Evolutionary conservation across 2,329 filamentous ascomycete species (phyloP), one percentile per base, ranked within the genome.

Genomic region (Curvularia spicifera): DNA sequence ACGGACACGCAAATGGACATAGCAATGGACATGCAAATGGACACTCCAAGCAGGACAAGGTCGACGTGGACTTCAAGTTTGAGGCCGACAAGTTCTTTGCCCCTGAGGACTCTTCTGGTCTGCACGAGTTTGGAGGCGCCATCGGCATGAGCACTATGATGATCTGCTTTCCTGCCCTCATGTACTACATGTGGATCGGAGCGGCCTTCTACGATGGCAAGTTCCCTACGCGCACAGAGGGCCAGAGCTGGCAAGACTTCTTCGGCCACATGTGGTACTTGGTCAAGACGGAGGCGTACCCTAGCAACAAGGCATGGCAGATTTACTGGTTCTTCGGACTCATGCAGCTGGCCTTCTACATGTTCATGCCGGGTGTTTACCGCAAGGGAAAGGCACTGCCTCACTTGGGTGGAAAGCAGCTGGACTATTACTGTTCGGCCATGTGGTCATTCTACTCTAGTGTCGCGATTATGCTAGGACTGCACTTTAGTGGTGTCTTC

Each of bases 101-200:
- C 22, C 53, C 67, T 51, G 73, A 79, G 49, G 79, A 83, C 63
- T 64, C 71, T 53, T 82, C 81, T 53, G 83, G 83, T 46, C 78
- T 85, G 62, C 84, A 84, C 64, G 96, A 99, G 75, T 99, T 98
- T 74, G 94, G 94, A 63, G 95, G 95, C 57, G 88, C 91, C 3
- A 75, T 84, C n/a, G 94, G 95, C 54, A 89, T 93, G 42, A 79
- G 85, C 15, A 82, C 85, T 66, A 93, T 97, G 86, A 98, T 98
- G 92, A 84, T 93, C 62, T 87, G 90, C 45, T 99, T 98, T 79
- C 95, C 95, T n/a, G 62, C 89, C 37, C 85, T 99, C 69, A 98
- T 98, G 94, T 97, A 91, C 85, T 98, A 97, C 81, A 97, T 99
- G 93, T 98, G 93, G 93, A 89, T 96, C 77, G 95, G 95, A 50